Conservation (phyloP, 2,329 filamentous ascomycete species). For the Diplodia scrobiculata region DNA sequence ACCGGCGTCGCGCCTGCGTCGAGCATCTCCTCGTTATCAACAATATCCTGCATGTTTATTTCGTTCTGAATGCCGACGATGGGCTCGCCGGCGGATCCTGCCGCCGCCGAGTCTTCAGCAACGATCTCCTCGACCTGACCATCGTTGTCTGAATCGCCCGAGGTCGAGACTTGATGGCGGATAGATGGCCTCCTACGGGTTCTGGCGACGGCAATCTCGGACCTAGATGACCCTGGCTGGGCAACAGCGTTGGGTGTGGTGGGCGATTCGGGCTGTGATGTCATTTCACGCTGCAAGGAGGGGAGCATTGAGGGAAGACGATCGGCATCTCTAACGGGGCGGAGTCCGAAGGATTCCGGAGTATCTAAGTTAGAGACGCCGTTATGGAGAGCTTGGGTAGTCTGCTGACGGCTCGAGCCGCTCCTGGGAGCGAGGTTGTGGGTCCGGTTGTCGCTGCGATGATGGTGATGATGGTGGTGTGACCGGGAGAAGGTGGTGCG, state of each 20-base stretch:
- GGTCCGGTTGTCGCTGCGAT: slow-evolving; percentile 53
- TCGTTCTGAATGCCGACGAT: slow-evolving; percentile 77
- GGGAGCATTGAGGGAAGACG: slow-evolving; percentile 81
- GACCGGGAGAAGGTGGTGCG: slow-evolving; percentile 65
- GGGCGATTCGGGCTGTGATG: slow-evolving; percentile 82
- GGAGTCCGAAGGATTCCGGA: slow-evolving; percentile 70
- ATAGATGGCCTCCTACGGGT: slow-evolving; percentile 77
- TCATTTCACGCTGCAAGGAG: slow-evolving; percentile 64
- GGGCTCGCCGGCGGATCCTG: slow-evolving; percentile 71
- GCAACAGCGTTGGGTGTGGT: slow-evolving; percentile 42
- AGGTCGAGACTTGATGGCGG: slow-evolving; percentile 81
- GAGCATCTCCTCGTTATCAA: slow-evolving; percentile 77
- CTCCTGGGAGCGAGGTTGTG: slow-evolving; percentile 27
- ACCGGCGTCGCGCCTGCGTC: slow-evolving; percentile 69
- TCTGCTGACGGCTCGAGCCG: slow-evolving; percentile 33
- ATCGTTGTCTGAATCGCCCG: slow-evolving; percentile 79
- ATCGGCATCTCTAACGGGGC: slow-evolving; percentile 78
- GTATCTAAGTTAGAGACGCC: slow-evolving; percentile 68
- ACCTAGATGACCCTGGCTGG: slow-evolving; percentile 16
- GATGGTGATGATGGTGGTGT: slow-evolving; percentile 55
- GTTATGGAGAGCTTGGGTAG: slow-evolving; percentile 54
- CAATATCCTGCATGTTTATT: slow-evolving; percentile 86
- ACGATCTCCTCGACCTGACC: slow-evolving; percentile 78
- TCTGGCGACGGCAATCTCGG: slow-evolving; percentile 55
- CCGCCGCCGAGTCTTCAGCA: slow-evolving; percentile 74